Percentiles rank a stretch among this genome's conserved stretches.
phyloP scores from a whole-genome alignment of 2,329 filamentous ascomycete species.

The Triangularia setosa region DNA sequence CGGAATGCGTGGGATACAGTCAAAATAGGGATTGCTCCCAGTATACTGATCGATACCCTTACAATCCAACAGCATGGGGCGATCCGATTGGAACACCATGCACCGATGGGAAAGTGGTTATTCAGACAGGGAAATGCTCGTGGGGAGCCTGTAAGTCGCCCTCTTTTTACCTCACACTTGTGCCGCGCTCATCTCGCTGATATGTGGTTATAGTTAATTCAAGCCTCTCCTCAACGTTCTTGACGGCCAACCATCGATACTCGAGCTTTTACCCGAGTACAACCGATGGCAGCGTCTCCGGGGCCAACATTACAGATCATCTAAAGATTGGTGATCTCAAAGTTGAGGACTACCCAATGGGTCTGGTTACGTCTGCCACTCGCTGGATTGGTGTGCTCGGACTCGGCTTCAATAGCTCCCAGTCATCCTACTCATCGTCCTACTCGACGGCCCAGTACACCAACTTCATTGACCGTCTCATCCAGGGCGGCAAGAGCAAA shows the following conservation, averaged over 20 bases:
- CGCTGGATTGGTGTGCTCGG: constrained; percentile 28
- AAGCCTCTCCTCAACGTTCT: constrained; percentile 21
- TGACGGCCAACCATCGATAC: constrained; percentile 16
- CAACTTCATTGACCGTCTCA: constrained; percentile 27
- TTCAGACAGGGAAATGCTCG: constrained; percentile 13
- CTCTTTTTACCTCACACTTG: not conserved
- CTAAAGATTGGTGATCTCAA: constrained; percentile 25
- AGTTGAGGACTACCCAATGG: constrained; percentile 30
- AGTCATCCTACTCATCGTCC: constrained; percentile 7
- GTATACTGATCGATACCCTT: constrained; percentile 3
- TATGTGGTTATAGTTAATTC: not conserved
- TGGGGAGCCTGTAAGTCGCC: constrained; percentile 28
- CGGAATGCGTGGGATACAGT: constrained; percentile 9
- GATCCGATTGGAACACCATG: not conserved
- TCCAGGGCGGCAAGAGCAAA: constrained; percentile 27
- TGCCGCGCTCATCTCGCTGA: not conserved
- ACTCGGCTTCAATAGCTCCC: constrained; percentile 27
- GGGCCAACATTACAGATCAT: constrained; percentile 29
- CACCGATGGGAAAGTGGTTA: not conserved
- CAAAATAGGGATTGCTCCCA: constrained; percentile 6
- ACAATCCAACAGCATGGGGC: not conserved
- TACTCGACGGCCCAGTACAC: constrained; percentile 19
- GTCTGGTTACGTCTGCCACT: constrained; percentile 22
- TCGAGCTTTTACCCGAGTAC: constrained; percentile 12
- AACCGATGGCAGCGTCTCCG: constrained; percentile 19